A percentile compares a stretch with the other conserved stretches of the same genome.
These are phyloP conservation scores for Dorcoceras hygrometricum DNA, from an alignment of 257 asterid species.

Conservation along the genomic window DNA sequence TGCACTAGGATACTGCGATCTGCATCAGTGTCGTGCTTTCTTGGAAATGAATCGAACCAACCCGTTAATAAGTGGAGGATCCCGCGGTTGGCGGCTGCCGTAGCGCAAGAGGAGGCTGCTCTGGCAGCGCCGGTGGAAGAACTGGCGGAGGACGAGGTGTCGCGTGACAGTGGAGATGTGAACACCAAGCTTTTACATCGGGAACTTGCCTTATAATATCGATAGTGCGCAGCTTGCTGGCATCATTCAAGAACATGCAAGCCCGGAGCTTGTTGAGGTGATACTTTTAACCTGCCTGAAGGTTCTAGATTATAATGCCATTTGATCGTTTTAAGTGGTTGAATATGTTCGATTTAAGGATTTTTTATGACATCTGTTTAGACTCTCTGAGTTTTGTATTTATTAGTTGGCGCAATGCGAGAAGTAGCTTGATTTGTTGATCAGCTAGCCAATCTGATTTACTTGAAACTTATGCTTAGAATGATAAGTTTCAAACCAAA, in stretches of 20 bases:
- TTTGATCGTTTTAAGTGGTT: background rate
- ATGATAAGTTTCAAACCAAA: background rate
- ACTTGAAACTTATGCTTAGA: background rate
- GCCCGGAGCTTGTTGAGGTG: conserved; percentile 95
- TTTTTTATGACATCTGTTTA: background rate
- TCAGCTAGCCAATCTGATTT: background rate
- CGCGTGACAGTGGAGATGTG: conserved; percentile 21
- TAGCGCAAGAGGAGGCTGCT: conserved; percentile 62
- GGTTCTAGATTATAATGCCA: no score
- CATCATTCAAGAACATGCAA: conserved; percentile 73
- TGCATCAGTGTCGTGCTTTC: conserved; percentile 32
- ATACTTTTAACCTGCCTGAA: background rate
- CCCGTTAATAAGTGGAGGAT: conserved; percentile 41
- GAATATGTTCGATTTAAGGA: background rate
- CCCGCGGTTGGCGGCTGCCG: conserved; percentile 47
- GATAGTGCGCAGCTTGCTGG: conserved; percentile 98
- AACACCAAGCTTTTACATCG: conserved; percentile 84
- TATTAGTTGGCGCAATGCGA: background rate
- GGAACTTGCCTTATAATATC: conserved; percentile 83
- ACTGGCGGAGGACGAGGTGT: conserved; percentile 20
- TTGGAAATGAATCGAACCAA: conserved; percentile 33
- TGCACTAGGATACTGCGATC: conserved; percentile 33
- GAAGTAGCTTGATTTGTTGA: background rate
- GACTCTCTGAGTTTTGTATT: no score
- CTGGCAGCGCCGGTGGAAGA: conserved; percentile 32